Base-by-base conservation (phyloP, 1,139 yeast species). In the Debaryomycetaceae sp. region DNA sequence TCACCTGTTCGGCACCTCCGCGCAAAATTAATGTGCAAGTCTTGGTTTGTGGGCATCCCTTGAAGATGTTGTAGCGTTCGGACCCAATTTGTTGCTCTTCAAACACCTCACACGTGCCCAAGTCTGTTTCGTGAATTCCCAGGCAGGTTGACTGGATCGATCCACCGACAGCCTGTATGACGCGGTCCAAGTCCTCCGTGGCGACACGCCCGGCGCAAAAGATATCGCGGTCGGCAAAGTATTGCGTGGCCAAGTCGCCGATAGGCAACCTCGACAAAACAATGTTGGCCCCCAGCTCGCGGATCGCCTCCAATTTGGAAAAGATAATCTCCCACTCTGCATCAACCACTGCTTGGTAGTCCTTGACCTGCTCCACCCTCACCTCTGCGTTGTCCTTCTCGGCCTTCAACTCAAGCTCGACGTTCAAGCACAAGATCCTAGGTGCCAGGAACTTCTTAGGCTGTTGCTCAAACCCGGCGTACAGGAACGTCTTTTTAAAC, bases 331-430 rank as follows among this genome's bases (percentile, higher is more conserved):
- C 79, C 97, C 98, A 91, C 61, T 91, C 99, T 16, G 99, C 98
- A 60, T 91, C 97, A 23, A 91, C 99, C 36, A 91, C 83, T 23
- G 83, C 89, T 63, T 91, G 98, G 61, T 93, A 91, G 48, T 91
- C 96, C 38, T 78, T 75, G 32, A 91, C 97, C 53, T 88, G 83
- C 48, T 86, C 94, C 32, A 91, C 94, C 47, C 98, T 77, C 19
- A 91, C 97, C 65, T 91, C 99, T n/a, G 99, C 99, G 54, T 91
- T 91, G 58, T 91, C 99, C 65, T 86, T 89, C 62, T 91, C 99
- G 2, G 98, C 97, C 65, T 91, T 91, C 52, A 91, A 75, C 63
- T 91, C 99, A 44, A 91, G 71, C 57, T 91, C 99, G 23, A 93
- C 91, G 53, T 93, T 91, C 49, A 91, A 70, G 46, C 81, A 78